Base-by-base conservation (phyloP, 345 rosid species). In the Leavenworthia alabamica region DNA sequence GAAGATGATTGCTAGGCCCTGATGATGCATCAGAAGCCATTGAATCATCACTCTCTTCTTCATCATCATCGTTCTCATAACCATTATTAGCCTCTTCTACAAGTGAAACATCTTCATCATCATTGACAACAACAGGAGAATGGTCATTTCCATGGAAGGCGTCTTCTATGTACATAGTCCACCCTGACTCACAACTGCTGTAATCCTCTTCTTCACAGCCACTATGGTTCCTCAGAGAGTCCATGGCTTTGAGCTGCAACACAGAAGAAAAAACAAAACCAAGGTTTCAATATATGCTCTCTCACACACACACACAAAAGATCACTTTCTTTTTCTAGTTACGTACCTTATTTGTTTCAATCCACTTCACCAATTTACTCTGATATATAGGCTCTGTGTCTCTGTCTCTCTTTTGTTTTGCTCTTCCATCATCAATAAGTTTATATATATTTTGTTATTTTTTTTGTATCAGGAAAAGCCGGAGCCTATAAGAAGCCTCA, bases 1-100 rank as follows among this genome's bases (percentile, higher is more conserved):
- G 55, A 67, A 73, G 40, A 56, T 81, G 77, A 41, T 70, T 80
- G 41, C 79, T 77, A 62, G 83, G 87, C 8, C 89, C 84, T 3
- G 92, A 86, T n/a, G 88, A 83, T 33, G 92, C 92, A 65, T 86
- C 92, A 22, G 88, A 86, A 35, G 82, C 78, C 92, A 86, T 81
- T 0, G 92, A 86, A 35, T 83, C 88, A 75, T 83, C 92, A 37
- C 84, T 82, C 56, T 79, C 78, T 41, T 56, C 66, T 40, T 45
- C 66, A 54, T 47, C 58, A 56, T 49, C 16, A 35, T 32, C 28
- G 28, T 52, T 52, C 57, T 52, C 42, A 33, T 52, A 31, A 1
- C 39, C 39, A 46, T 29, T 39, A 41, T 56, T 29, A 4, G 26
- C 71, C 20, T 73, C 61, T 46, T 26, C 56, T 45, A 57, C 43